Base-by-base conservation (phyloP, 345 rosid species). In the Stellera chamaejasme region DNA sequence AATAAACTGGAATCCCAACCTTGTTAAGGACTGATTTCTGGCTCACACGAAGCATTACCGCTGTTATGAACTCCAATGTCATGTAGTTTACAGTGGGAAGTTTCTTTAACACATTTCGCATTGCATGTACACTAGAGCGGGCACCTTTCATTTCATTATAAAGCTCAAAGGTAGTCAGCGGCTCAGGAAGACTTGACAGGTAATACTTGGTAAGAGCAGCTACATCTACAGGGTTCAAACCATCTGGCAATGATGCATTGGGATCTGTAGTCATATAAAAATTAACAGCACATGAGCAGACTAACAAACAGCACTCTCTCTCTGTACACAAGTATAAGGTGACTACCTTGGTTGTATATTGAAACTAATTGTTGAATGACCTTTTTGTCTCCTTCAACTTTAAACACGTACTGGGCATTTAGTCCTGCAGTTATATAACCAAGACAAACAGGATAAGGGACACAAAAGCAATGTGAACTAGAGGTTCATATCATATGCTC, bases 171-270 rank as follows among this genome's bases (percentile, higher is more conserved):
- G 96, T 86, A 48, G 85, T 80, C 50, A 92, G 72, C 14, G 98
- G 95, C 66, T 77, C 83, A 1, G 96, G 95, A 78, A 92, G 96
- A 73, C 98, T 92, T 14, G 96, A 88, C 47, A 92, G 88, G 69
- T 86, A 92, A 68, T 74, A 92, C 65, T 92, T 92, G 64, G 70
- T 57, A 15, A 92, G 77, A 55, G 80, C 84, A 14, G 98, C 95
- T 14, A 82, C 84, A 65, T 84, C 89, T 71, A 77, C 45, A 53
- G 95, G 81, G 71, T 72, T 82, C 59, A 82, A 48, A 25, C 90
- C 87, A 68, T 88, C 98, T 5, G 93, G 95, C 65, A 88, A 66
- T 62, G 85, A 64, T 36, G 89, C 82, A 61, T 70, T 78, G 43
- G 75, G 73, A 70, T 88, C 98, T 92, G 78, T 25, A 58, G 50